Percentiles rank a stretch among this genome's conserved stretches.
Evolutionary conservation across 345 rosid species (phyloP).

Genomic region (Eucalyptus regnans): DNA sequence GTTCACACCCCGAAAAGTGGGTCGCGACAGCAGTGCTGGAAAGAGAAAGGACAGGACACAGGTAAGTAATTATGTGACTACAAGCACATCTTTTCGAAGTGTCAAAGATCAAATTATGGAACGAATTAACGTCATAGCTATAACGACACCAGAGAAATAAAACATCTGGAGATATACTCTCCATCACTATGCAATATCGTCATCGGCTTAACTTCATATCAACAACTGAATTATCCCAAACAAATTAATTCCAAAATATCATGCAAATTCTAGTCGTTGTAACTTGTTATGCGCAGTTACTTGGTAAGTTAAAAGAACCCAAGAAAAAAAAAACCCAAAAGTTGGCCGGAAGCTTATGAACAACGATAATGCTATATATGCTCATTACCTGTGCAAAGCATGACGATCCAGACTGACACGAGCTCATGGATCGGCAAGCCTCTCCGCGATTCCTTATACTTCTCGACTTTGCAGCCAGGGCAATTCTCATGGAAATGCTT

Average conservation of each 20-base stretch:
- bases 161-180: not conserved
- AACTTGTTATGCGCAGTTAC: not conserved
- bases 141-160: not conserved
- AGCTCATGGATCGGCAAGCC: slow-evolving; percentile 56
- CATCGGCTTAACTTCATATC: not conserved
- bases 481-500: slow-evolving; percentile 54
- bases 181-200: not conserved
- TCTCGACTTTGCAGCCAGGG: slow-evolving; percentile 71
- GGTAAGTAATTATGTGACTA: not conserved
- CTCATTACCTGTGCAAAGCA: slow-evolving; percentile 42
- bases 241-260: not conserved
- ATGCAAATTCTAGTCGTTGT: not conserved
- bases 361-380: not conserved
- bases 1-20: too few species aligned
- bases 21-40: too few species aligned
- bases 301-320: not conserved
- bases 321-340: not conserved
- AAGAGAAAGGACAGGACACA: not conserved
- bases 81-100: not conserved
- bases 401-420: slow-evolving; percentile 49
- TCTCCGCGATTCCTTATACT: slow-evolving; percentile 23
- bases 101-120: not conserved
- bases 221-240: not conserved
- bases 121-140: not conserved
- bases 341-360: not conserved